Evolutionary conservation across 148 eudicot genomes (phyloP).

Genomic region (Rhododendron mucronatum): DNA sequence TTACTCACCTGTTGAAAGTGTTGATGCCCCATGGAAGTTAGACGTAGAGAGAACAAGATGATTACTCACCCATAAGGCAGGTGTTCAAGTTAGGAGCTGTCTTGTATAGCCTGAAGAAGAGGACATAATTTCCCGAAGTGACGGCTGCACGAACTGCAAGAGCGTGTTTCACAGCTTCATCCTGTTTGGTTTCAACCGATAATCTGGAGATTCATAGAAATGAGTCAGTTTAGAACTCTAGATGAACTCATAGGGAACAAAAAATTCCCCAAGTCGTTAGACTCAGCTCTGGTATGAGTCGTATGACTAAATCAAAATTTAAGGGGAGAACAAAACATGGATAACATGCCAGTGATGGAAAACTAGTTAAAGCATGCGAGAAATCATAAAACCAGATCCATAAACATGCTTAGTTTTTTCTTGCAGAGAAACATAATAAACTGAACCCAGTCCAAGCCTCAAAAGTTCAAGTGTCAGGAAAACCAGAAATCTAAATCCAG

Average conservation of each 20-base stretch:
- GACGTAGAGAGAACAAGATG: constrained; percentile 5
- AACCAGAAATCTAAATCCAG: neutral
- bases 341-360: neutral
- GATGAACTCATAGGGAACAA: neutral
- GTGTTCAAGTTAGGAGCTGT: constrained; percentile 78
- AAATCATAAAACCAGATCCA: neutral
- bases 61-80: constrained; percentile 72
- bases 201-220: constrained; percentile 42
- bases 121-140: constrained; percentile 77
- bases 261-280: neutral
- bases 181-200: constrained; percentile 62
- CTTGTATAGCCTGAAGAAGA: constrained; percentile 81
- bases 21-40: neutral
- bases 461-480: neutral
- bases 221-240: constrained; percentile 14
- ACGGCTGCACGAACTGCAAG: constrained; percentile 89
- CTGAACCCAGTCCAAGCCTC: neutral
- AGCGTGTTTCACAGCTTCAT: constrained; percentile 86
- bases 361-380: neutral
- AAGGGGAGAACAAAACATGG: too few relatives aligned
- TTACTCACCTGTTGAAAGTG: neutral
- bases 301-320: neutral
- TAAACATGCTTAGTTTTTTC: neutral
- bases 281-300: neutral
- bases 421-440: neutral